Conservation (phyloP, 768 basidiomycete species). For the Lactarius evosmus region DNA sequence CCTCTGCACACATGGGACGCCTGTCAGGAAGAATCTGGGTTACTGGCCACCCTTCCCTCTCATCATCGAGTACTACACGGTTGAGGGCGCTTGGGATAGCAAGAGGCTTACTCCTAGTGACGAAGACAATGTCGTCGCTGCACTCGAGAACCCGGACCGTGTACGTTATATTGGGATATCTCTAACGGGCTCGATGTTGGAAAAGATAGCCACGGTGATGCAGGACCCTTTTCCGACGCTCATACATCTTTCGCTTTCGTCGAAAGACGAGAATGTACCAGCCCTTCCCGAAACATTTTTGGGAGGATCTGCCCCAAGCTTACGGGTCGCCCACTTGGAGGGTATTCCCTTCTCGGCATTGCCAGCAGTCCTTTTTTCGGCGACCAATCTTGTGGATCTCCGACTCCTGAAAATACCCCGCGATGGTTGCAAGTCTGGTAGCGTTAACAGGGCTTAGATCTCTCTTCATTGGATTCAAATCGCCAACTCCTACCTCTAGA, state of each 20-base stretch:
- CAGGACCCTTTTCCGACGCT: constrained; percentile 1
- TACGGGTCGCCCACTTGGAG: background rate
- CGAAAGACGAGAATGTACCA: background rate
- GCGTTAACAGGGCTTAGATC: background rate
- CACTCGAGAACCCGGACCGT: background rate
- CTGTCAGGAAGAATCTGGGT: background rate
- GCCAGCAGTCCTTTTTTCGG: background rate
- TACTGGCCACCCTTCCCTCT: too few relatives aligned
- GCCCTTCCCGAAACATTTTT: constrained; percentile 3
- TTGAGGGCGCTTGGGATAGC: too few relatives aligned
- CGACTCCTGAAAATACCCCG: background rate
- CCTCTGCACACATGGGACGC: background rate
- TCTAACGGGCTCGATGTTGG: background rate
- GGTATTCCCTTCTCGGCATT: constrained; percentile 4
- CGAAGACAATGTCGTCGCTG: background rate
- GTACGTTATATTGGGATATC: background rate
- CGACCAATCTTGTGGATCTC: background rate
- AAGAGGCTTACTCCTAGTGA: too few relatives aligned
- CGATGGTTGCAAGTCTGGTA: background rate
- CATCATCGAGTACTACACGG: too few relatives aligned
- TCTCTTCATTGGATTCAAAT: constrained; percentile 1
- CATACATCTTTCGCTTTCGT: background rate
- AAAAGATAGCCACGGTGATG: background rate
- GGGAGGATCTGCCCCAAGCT: background rate
- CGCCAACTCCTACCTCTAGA: background rate